A percentile compares a stretch with the other conserved stretches of the same genome.
phyloP scores from a whole-genome alignment of 2,329 filamentous ascomycete genomes.

The Fusarium vanettenii region DNA sequence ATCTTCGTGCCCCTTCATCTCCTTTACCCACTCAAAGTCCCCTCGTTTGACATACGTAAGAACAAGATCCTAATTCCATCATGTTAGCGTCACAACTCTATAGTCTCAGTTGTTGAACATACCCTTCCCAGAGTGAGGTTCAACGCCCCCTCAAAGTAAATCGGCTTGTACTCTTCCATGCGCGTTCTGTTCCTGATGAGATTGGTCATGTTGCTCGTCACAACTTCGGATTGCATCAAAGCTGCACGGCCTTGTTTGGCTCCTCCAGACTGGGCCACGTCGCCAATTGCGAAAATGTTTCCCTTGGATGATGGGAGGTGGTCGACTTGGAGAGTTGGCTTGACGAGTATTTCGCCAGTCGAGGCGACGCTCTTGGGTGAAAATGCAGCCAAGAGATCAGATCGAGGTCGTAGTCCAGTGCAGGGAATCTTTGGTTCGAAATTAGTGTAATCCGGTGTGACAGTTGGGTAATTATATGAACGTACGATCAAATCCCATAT shows the following conservation, averaged over 20 bases:
- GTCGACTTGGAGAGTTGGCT: constrained; percentile 16
- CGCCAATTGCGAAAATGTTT: constrained; percentile 14
- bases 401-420: constrained; percentile 22
- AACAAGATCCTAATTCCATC: not conserved
- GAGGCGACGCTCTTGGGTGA: constrained; percentile 7
- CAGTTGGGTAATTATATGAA: not conserved
- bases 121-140: constrained; percentile 26
- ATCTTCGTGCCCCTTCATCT: not conserved
- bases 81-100: not conserved
- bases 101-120: accelerated
- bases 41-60: constrained; percentile 8
- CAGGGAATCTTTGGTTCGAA: constrained; percentile 12
- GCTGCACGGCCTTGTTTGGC: constrained; percentile 26
- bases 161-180: not conserved
- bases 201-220: not conserved
- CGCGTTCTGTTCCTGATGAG: not conserved
- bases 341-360: constrained; percentile 11
- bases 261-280: constrained; percentile 22
- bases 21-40: constrained; percentile 7
- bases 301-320: not conserved
- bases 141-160: constrained; percentile 12
- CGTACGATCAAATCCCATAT: constrained; percentile 25
- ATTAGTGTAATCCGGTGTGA: not conserved
- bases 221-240: constrained; percentile 18
- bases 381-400: not conserved